Percentiles rank a stretch among this genome's conserved stretches.
Evolutionary conservation across 495 filamentous ascomycete species (phyloP).

Genomic region (Penicillium robsamsonii): DNA sequence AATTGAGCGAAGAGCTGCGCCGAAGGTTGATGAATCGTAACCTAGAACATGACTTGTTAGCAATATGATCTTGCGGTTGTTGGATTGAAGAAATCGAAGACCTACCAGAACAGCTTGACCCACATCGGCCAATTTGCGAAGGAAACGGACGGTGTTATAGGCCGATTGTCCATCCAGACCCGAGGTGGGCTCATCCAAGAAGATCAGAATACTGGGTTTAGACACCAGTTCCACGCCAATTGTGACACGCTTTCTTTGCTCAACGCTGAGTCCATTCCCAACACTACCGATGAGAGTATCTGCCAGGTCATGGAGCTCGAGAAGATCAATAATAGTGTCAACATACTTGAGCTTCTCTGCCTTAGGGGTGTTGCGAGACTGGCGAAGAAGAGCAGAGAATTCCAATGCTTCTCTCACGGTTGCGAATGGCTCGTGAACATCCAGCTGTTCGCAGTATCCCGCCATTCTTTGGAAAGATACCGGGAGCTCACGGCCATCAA

Average conservation of each 20-base stretch:
- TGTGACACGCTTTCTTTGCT: conserved; percentile 62
- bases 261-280: conserved; percentile 54
- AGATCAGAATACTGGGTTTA: conserved; percentile 66
- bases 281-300: conserved; percentile 53
- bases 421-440: conserved; percentile 56
- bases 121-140: conserved; percentile 61
- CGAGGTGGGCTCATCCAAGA: conserved; percentile 76
- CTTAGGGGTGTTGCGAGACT: conserved; percentile 47
- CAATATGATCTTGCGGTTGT: not conserved
- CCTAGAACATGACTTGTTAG: not conserved
- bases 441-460: conserved; percentile 60
- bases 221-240: conserved; percentile 67
- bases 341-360: conserved; percentile 61
- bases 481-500: conserved; percentile 74
- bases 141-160: conserved; percentile 62
- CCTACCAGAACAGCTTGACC: conserved; percentile 63
- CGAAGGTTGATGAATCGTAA: conserved; percentile 77
- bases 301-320: conserved; percentile 56
- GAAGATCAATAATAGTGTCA: conserved; percentile 54
- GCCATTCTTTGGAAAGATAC: conserved; percentile 73
- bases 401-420: conserved; percentile 62
- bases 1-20: conserved; percentile 71
- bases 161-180: conserved; percentile 64
- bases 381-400: conserved; percentile 59
- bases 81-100: not conserved